phyloP scores from a whole-genome alignment of 2,329 filamentous ascomycete genomes.

The Colletotrichum sojae region DNA sequence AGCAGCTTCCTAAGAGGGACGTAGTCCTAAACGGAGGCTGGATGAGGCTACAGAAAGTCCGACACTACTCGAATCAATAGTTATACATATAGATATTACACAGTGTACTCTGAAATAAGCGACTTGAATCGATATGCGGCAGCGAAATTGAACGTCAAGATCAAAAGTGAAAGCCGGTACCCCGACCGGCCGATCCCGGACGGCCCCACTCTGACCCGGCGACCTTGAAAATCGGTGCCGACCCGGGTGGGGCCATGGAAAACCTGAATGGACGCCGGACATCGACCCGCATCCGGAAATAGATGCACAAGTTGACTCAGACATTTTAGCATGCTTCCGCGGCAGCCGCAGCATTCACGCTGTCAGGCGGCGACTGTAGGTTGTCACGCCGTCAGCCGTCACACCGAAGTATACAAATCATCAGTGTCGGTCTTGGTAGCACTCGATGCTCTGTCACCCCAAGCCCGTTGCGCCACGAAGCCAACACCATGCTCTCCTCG shows the following conservation, averaged over 20 bases:
- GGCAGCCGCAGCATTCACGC: background rate
- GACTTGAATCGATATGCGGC: background rate
- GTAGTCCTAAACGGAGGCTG: background rate
- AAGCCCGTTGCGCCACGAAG: slow-evolving; percentile 19
- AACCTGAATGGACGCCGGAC: background rate
- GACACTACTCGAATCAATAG: no score
- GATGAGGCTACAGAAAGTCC: background rate
- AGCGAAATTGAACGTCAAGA: background rate
- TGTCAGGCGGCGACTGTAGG: background rate
- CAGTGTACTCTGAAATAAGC: no score
- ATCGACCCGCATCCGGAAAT: background rate
- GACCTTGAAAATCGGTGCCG: background rate
- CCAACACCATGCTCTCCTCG: background rate
- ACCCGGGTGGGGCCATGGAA: background rate
- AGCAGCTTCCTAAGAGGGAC: background rate
- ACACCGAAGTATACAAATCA: slow-evolving; percentile 1
- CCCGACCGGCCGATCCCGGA: background rate
- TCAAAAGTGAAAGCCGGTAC: background rate
- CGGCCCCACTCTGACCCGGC: background rate
- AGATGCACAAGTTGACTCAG: slow-evolving; percentile 1
- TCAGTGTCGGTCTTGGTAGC: slow-evolving; percentile 9
- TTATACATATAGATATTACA: no score
- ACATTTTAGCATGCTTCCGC: background rate
- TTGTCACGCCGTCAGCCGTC: background rate
- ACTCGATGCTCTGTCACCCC: slow-evolving; percentile 16